Percentiles rank a stretch among this genome's conserved stretches.
Evolutionary conservation across 805 yeast species (phyloP).

Genomic region (Isabelozyma heimii): DNA sequence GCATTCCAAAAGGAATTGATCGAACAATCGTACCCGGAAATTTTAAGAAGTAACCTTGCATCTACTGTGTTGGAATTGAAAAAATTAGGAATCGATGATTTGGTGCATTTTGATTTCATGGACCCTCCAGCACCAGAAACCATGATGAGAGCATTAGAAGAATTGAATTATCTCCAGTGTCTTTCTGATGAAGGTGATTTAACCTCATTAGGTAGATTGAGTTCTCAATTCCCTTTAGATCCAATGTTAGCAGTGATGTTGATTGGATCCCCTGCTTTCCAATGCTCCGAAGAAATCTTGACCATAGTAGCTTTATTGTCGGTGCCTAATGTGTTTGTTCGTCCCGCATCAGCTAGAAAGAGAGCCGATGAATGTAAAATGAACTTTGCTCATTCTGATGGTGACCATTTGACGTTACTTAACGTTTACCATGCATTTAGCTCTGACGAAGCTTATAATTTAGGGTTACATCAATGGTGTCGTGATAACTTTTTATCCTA

Average conservation of each 20-base stretch:
- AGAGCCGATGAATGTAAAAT: conserved; percentile 89
- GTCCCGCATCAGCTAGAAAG: conserved; percentile 85
- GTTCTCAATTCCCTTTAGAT: conserved; percentile 92
- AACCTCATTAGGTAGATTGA: conserved; percentile 84
- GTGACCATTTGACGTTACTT: conserved; percentile 88
- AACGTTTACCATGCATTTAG: conserved; percentile 86
- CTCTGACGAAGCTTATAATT: conserved; percentile 65
- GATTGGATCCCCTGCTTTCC: conserved; percentile 80
- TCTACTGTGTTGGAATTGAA: conserved; percentile 90
- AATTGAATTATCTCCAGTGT: conserved; percentile 85
- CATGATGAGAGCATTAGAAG: conserved; percentile 98
- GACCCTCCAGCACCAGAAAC: conserved; percentile 99
- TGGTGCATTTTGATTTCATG: conserved; percentile 97
- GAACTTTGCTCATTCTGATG: conserved; percentile 87
- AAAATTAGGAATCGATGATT: conserved; percentile 90
- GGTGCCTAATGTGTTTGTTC: conserved; percentile 90
- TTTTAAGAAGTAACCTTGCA: conserved; percentile 84
- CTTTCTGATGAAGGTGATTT: conserved; percentile 88
- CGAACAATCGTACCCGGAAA: conserved; percentile 96
- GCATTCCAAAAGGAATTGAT: conserved; percentile 91
- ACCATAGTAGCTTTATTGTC: conserved; percentile 87
- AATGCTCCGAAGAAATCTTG: conserved; percentile 85
- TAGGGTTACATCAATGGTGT: conserved; percentile 81
- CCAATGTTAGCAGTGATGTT: conserved; percentile 94
- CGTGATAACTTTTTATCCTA: conserved; percentile 82